Conservation (phyloP, 1,284 basidiomycete genomes). For the Ustilago cynodontis region DNA sequence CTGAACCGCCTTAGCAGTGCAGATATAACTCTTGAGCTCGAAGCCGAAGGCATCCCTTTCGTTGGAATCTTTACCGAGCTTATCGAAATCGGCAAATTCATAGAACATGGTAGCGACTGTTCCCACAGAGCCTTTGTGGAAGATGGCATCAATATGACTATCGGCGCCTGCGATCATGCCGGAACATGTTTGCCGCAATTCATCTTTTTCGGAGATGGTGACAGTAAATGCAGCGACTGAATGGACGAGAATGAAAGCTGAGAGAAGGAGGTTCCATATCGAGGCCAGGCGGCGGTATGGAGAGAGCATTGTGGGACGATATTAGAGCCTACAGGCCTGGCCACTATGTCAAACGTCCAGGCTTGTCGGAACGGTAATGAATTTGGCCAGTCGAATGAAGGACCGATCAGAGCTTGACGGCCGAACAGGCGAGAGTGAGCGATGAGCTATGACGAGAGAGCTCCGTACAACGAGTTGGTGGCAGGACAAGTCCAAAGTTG, state of each 20-base stretch:
- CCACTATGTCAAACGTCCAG: too few species aligned
- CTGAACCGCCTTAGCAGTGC: slow-evolving; percentile 38
- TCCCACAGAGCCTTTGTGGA: slow-evolving; percentile 82
- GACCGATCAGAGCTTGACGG: too few species aligned
- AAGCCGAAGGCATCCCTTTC: slow-evolving; percentile 66
- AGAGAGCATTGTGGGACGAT: not conserved
- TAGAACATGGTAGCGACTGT: slow-evolving; percentile 94
- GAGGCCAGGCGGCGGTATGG: not conserved
- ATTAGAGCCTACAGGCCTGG: too few species aligned
- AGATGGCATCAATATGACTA: slow-evolving; percentile 82
- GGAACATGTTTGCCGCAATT: slow-evolving; percentile 84
- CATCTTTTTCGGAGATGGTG: slow-evolving; percentile 74
- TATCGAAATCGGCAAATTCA: slow-evolving; percentile 88
- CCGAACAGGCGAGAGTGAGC: too few species aligned
- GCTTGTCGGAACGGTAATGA: too few species aligned
- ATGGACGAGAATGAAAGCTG: not conserved
- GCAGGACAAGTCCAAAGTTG: too few species aligned
- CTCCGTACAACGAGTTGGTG: too few species aligned
- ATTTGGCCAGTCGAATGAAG: too few species aligned
- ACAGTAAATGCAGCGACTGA: slow-evolving; percentile 49
- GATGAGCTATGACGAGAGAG: too few species aligned
- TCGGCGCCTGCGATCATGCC: slow-evolving; percentile 89
- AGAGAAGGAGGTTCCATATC: slow-evolving; percentile 15
- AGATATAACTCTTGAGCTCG: slow-evolving; percentile 77
- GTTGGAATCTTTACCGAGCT: slow-evolving; percentile 77